A percentile compares a stretch with the other conserved stretches of the same genome.
Evolutionary conservation across 163 green algal species (phyloP).

Genomic region (Trebouxiophyceae sp.): DNA sequence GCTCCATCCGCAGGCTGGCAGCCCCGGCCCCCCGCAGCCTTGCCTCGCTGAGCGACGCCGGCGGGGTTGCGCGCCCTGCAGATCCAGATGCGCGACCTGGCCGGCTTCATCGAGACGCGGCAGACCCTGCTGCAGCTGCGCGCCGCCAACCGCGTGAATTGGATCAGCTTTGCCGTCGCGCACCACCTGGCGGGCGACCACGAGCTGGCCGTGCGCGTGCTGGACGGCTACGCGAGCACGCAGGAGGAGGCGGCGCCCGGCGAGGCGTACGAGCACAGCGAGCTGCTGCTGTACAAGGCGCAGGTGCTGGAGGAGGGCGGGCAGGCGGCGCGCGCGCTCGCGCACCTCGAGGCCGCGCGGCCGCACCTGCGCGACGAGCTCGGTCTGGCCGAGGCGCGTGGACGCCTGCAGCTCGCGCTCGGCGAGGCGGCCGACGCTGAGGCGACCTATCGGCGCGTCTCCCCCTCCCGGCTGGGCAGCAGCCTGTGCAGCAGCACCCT

Average conservation of each 20-base stretch:
- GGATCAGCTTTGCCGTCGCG: conserved; percentile 85
- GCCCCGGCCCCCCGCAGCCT: too few species aligned
- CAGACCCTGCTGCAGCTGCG: conserved; percentile 77
- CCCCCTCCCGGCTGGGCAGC: too few species aligned
- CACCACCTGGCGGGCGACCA: conserved; percentile 82
- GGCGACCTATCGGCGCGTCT: conserved; percentile 55
- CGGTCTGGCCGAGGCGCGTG: conserved; percentile 48
- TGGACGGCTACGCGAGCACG: conserved; percentile 61
- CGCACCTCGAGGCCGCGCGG: conserved; percentile 25
- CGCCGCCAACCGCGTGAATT: conserved; percentile 73
- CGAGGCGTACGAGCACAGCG: conserved; percentile 92
- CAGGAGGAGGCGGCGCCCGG: conserved; percentile 33
- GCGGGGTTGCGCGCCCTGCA: too few species aligned
- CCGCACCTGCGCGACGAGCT: conserved; percentile 72
- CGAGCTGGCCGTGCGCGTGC: conserved; percentile 66
- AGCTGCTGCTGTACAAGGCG: conserved; percentile 90
- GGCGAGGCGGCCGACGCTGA: conserved; percentile 46
- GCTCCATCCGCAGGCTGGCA: too few species aligned
- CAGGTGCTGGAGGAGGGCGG: conserved; percentile 41
- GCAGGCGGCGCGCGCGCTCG: conserved; percentile 27
- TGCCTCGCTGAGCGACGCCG: too few species aligned
- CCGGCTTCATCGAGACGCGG: conserved; percentile 86
- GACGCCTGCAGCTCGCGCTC: conserved; percentile 52
- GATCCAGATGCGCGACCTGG: conserved; percentile 91
- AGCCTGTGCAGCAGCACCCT: too few species aligned